These are phyloP conservation scores for Trichodelitschia bisporula DNA, from an alignment of 495 filamentous ascomycete species.

Conservation along the genomic window DNA sequence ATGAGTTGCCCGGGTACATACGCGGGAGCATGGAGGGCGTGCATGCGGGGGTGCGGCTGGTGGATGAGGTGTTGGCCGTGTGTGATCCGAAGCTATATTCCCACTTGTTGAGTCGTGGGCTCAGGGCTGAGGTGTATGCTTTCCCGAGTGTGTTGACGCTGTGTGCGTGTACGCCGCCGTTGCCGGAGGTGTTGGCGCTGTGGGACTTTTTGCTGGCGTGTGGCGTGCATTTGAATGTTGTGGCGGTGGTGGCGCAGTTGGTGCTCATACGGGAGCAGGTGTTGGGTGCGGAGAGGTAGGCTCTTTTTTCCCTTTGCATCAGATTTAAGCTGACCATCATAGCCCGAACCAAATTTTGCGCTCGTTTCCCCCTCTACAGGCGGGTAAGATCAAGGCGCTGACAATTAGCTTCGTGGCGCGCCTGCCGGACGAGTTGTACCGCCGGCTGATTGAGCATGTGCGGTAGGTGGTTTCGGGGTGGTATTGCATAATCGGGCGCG, in stretches of 20 bases:
- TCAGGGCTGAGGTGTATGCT: constrained; percentile 89
- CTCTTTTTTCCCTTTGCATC: constrained; percentile 8
- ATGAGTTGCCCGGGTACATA: constrained; percentile 83
- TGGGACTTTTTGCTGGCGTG: constrained; percentile 98
- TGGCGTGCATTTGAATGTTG: constrained; percentile 75
- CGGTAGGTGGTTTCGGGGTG: too few species aligned
- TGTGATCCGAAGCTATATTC: constrained; percentile 71
- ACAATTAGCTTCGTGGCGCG: constrained; percentile 58
- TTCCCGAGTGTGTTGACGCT: constrained; percentile 89
- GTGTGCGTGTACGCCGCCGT: constrained; percentile 87
- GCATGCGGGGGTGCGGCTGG: constrained; percentile 69
- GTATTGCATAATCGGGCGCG: too few species aligned
- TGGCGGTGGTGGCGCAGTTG: constrained; percentile 94
- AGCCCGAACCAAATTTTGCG: constrained; percentile 82
- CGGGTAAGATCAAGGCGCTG: constrained; percentile 54
- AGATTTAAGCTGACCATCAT: constrained; percentile 3
- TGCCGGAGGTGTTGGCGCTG: constrained; percentile 81
- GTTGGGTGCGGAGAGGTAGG: constrained; percentile 55
- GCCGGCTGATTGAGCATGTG: constrained; percentile 68
- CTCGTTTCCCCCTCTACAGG: constrained; percentile 67
- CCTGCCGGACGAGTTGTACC: constrained; percentile 74
- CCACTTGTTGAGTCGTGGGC: constrained; percentile 59
- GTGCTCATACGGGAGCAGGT: constrained; percentile 68
- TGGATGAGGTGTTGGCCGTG: constrained; percentile 72
- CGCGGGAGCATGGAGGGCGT: constrained; percentile 93